A percentile compares a stretch with the other conserved stretches of the same genome.
Conservation (phyloP, 2,329 filamentous ascomycete genomes). For the Moelleriella libera region DNA sequence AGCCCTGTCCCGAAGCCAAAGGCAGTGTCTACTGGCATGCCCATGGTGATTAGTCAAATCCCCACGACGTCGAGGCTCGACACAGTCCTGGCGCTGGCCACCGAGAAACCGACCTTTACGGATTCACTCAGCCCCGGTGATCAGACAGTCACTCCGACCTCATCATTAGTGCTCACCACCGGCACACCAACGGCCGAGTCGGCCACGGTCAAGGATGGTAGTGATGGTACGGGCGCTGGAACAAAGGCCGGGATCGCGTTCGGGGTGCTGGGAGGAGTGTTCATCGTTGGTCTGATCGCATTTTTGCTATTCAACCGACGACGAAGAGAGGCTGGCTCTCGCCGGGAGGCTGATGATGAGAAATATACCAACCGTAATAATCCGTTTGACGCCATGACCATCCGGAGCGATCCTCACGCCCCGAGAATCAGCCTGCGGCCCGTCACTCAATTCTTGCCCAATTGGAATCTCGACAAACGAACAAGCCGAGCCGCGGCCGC, state of each 20-base stretch:
- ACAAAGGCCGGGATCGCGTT: constrained; percentile 73
- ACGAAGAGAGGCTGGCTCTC: constrained; percentile 49
- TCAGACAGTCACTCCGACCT: constrained; percentile 4
- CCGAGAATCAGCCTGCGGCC: constrained; percentile 78
- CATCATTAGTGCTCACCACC: constrained; percentile 9
- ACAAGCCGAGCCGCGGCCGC: constrained; percentile 33
- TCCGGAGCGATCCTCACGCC: constrained; percentile 31
- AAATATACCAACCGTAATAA: constrained; percentile 34
- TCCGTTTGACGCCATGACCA: constrained; percentile 5
- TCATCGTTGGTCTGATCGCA: constrained; percentile 50
- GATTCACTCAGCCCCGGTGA: constrained; percentile 5
- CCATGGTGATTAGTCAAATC: constrained; percentile 13
- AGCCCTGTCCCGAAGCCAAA: constrained; percentile 2
- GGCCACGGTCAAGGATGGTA: not conserved
- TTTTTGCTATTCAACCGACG: constrained; percentile 58
- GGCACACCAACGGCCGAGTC: constrained; percentile 8
- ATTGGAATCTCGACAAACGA: constrained; percentile 34
- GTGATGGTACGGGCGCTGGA: constrained; percentile 17
- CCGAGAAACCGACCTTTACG: constrained; percentile 8
- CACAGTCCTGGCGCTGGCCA: constrained; percentile 16
- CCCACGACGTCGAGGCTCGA: constrained; percentile 10
- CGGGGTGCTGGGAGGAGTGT: constrained; percentile 59
- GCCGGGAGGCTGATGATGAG: constrained; percentile 44
- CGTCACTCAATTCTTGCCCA: constrained; percentile 69
- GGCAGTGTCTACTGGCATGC: constrained; percentile 6